Percentiles rank a stretch among this genome's conserved stretches.
phyloP scores from a whole-genome alignment of 352 stramenopile species.

The Phytophthora foliorum region DNA sequence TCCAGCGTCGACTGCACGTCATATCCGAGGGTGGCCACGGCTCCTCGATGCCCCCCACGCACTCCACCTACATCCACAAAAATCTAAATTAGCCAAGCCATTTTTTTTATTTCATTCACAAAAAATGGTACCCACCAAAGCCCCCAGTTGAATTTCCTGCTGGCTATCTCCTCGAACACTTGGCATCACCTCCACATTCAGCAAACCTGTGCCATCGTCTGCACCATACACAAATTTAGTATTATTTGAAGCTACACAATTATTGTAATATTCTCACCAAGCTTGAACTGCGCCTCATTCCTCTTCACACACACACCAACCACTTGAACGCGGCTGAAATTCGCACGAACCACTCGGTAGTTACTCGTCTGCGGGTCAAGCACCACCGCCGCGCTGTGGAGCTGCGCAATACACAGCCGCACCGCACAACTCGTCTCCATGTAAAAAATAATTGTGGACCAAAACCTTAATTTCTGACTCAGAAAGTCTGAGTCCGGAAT shows the following conservation, averaged over 20 bases:
- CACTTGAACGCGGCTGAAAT: conserved; percentile 41
- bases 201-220: conserved; percentile 56
- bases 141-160: conserved; percentile 33
- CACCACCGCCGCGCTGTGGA: conserved; percentile 28
- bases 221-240: not conserved
- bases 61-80: conserved; percentile 44
- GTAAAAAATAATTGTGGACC: conserved; percentile 3
- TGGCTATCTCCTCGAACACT: conserved; percentile 4
- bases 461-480: conserved; percentile 1
- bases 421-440: conserved; percentile 38
- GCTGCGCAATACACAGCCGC: conserved; percentile 44
- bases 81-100: conserved; percentile 6
- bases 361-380: conserved; percentile 22
- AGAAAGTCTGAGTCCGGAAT: conserved; percentile 6
- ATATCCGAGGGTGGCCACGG: conserved; percentile 26
- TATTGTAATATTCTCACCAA: conserved; percentile 34
- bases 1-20: conserved; percentile 32
- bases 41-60: conserved; percentile 44
- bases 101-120: not conserved
- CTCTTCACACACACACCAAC: conserved; percentile 43
- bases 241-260: conserved; percentile 3
- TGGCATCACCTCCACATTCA: conserved; percentile 35
- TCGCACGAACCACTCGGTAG: conserved; percentile 28
- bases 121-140: conserved; percentile 33
- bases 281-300: conserved; percentile 28